phyloP scores from a whole-genome alignment of 2,329 filamentous ascomycete genomes.

The Colletotrichum musae region DNA sequence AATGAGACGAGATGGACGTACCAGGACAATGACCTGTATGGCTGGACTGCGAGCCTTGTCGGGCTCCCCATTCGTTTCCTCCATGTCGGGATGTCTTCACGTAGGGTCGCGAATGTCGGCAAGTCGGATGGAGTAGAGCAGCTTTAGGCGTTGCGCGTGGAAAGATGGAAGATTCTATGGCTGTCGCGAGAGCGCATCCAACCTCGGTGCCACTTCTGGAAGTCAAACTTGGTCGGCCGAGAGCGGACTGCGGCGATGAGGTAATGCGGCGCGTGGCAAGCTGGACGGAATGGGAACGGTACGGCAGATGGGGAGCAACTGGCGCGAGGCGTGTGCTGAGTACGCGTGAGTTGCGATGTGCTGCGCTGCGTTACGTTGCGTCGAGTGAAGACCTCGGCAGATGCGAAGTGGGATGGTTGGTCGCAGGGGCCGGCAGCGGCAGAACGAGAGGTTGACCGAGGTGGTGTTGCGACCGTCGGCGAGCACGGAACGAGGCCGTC shows the following conservation, averaged over 20 bases:
- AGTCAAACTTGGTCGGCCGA: conserved; percentile 6
- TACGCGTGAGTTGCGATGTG: neutral
- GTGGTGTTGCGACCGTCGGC: conserved; percentile 7
- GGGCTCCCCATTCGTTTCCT: conserved; percentile 33
- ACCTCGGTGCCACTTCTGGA: conserved; percentile 10
- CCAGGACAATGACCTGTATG: conserved; percentile 82
- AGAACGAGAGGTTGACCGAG: neutral
- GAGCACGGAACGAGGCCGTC: neutral
- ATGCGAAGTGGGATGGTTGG: conserved; percentile 5
- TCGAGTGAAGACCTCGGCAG: neutral
- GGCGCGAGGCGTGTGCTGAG: neutral
- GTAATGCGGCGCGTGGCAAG: conserved; percentile 6
- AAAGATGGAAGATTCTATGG: conserved; percentile 5
- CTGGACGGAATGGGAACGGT: conserved; percentile 2
- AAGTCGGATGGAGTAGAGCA: neutral
- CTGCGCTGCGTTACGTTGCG: neutral
- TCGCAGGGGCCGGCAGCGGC: conserved; percentile 3
- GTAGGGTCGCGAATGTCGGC: neutral
- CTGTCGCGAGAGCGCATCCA: conserved; percentile 22
- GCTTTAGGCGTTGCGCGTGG: neutral
- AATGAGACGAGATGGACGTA: conserved; percentile 61
- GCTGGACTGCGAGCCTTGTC: conserved; percentile 56
- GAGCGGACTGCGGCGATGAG: conserved; percentile 4
- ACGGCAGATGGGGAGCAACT: conserved; percentile 11
- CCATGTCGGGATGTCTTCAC: conserved; percentile 19